Percentiles rank a stretch among this genome's conserved stretches.
Conservation (phyloP, 176 grass and related monocot genomes). For the Chrysopogon serrulatus region DNA sequence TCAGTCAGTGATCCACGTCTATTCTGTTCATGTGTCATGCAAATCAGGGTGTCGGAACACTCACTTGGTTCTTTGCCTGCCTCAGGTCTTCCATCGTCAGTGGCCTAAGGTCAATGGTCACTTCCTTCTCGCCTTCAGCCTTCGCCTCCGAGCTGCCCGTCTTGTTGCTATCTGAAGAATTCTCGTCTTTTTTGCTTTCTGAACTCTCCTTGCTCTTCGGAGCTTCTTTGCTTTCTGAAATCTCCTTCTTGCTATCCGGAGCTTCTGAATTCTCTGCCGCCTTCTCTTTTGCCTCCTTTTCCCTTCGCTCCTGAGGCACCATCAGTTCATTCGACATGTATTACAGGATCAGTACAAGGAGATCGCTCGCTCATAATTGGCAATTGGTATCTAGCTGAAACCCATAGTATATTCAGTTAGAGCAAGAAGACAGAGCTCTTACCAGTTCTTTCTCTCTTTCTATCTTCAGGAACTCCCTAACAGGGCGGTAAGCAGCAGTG, state of each 20-base stretch:
- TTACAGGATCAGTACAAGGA: not conserved
- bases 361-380: not conserved
- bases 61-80: constrained; percentile 91
- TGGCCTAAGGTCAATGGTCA: constrained; percentile 48
- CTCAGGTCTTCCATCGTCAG: constrained; percentile 91
- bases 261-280: constrained; percentile 4
- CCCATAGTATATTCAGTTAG: not conserved
- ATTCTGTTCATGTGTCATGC: not conserved
- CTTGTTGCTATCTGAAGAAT: constrained; percentile 21
- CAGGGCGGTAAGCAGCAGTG: constrained; percentile 84
- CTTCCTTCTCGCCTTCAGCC: constrained; percentile 31
- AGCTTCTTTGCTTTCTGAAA: not conserved
- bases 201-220: not conserved
- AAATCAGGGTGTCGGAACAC: not conserved
- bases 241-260: not conserved
- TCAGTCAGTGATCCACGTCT: not conserved
- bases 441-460: constrained; percentile 82
- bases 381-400: not conserved
- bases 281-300: constrained; percentile 35
- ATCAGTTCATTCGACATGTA: not conserved
- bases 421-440: not conserved
- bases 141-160: constrained; percentile 2
- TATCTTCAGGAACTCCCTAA: constrained; percentile 87
- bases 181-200: not conserved
- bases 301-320: constrained; percentile 42